Evolutionary conservation across 192 early-diverging fungal species (phyloP), one percentile per base, ranked within the genome.

Genomic region (Podila horticola): DNA sequence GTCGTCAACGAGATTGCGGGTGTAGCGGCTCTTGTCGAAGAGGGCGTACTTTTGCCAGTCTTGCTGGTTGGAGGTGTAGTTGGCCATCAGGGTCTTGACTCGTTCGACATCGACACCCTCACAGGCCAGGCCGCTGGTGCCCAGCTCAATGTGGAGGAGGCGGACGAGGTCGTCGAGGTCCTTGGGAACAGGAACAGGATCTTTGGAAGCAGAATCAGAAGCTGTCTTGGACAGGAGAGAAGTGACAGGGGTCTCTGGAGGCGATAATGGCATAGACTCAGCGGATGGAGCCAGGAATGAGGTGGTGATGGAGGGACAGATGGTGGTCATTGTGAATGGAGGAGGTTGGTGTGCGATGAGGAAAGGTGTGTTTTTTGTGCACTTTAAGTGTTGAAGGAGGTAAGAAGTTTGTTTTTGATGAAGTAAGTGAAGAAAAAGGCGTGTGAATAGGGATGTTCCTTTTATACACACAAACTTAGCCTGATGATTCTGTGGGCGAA

Each of bases 1-100:
- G 64, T 94, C 92, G 74, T 96, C 96, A 10, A 97, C 91, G 13
- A 96, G 86, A 76, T 95, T 96, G 59, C 95, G 92, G 30, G 96
- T 97, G 85, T 97, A 97, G 30, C 88, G 84, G 55, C 88, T 85
- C 11, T 85, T 86, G 58, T 95, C 93, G 83, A 93, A 94, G 34
- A 92, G 82, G 51, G 91, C 90, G 73, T 93, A 95, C 71, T 92
- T 88, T 5, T 67, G 48, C 95, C 95, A 97, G 79, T 97, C 94
- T 24, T 83, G 68, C 50, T 79, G 62, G 64, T 93, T 91, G 17
- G 92, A 92, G 19, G 69, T 82, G 76, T 95, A 95, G 24, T 69
- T 64, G 31, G 85, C 90, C 93, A 97, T 94, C 33, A 95, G 67
- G 29, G 83, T 74, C 64, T 89, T 84, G 50, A 94, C 86, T 34